Base-by-base conservation (phyloP, 805 yeast species). In the Wickerhamomyces bovis region DNA sequence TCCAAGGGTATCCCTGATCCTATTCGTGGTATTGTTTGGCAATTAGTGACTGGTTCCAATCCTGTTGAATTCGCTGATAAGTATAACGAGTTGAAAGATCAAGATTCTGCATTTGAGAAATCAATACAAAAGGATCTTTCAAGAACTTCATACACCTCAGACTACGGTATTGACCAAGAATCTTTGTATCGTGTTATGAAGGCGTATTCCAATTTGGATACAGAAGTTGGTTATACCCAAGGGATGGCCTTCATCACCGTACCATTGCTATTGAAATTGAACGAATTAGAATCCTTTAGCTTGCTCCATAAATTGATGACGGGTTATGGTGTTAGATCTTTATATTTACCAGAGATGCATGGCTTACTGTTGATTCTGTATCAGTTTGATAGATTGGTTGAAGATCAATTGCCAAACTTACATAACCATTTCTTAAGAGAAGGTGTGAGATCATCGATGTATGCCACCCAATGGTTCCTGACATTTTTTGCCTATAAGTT, bases 391-490 rank as follows among this genome's bases (percentile, higher is more conserved):
- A 75, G 97, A 46, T 65, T 92, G 43, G 60, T 94, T 33, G 97
- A 90, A 62, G 92, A 82, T 52, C 66, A 72, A 40, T 69, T 81
- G 19, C 98, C 98, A 0, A 70, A 71, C 7, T 71, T 94, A 42
- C 79, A 79, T 61, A 76, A 77, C 41, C 98, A 94, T 69, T 69
- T 94, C 55, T 73, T 76, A 23, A 80, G 89, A 52, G 95, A 92
- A 64, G 97, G 97, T 6, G 81, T 94, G 21, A 77, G 83, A 50
- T 85, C 96, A 3, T 84, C 95, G 20, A 92, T 92, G 98, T 94
- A 88, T 70, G 98, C 97, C 0, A 83, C 96, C 2, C 98, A 94
- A 66, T 94, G 99, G 99, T 92, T 94, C 60, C 73, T 94, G 56
- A 94, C 98, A 0, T 76, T 94, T 53, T 94, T 94, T 67, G 95